Evolutionary conservation across 768 basidiomycete genomes (phyloP), one percentile per base, ranked within the genome.

Genomic region (Hericium rajendrae): DNA sequence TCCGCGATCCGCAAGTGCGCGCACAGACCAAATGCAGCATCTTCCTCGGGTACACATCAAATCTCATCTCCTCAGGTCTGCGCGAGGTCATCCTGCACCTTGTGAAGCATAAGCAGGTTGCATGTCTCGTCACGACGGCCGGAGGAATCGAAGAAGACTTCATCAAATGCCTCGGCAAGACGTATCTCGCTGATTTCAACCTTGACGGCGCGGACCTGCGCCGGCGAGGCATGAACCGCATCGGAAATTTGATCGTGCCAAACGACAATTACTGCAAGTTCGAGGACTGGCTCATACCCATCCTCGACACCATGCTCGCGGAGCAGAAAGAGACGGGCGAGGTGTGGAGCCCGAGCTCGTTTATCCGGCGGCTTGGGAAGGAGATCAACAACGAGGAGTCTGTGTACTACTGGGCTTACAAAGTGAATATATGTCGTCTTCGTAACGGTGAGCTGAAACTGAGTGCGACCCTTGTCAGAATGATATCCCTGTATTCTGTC

Each of bases 241-340:
- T 98, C 60, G 97, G 97, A 37, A 99, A 99, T 67, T 81, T 99
- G 46, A 74, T 99, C 57, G 84, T 99, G 2, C 97, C 97, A 3
- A 99, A 99, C 67, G 92, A 97, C 65, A 98, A 98, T 68, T 99
- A 99, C 72, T 98, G 97, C 83, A 88, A 90, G 66, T 99, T 98
- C 64, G 97, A 99, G 72, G 95, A 98, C 69, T 99, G 97, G 97
- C 81, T 98, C n/a, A 85, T 83, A 18, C 97, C 97, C 2, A 90
- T 97, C 56, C 80, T 99, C 43, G 88, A 98, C 67, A 67, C 75
- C 32, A 91, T 99, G 91, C 80, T 97, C 32, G 80, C 74, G 11
- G 97, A 99, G 67, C 97, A 99, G 72, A 81, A 84, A 61, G 72
- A 76, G 56, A 77, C 72, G 46, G 84, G 85, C 28, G 68, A 71